Base-by-base conservation (phyloP, 2,329 filamentous ascomycete species). In the Xylariaceae sp. region DNA sequence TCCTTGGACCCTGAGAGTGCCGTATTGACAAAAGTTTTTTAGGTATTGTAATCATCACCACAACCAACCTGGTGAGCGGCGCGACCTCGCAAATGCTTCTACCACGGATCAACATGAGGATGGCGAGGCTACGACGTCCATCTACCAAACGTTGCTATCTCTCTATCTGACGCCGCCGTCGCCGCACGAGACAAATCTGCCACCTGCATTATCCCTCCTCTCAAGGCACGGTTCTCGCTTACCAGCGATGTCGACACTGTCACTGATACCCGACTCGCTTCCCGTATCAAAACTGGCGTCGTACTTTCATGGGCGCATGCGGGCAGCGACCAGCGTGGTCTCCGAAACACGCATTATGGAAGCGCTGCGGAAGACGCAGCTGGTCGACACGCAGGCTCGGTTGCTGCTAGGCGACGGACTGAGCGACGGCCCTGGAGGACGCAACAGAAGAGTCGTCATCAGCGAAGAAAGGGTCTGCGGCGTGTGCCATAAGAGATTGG, bases 41-140 rank as follows among this genome's bases (percentile, higher is more conserved):
- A 90, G 88, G 65, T 90, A 99, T 76, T 97, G 94, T 78, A 97
- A 97, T 74, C 87, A 86, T 62, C 83, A 92, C 59, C 88, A 96
- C 74, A 60, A 61, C 13, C 59, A 65, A 1, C 68, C 67, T 3
- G 58, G 52, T 49, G 67, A 68, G 44, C 65, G 59, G 30, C 61
- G 60, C 49, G 64, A 66, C 53, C 65, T 63, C 1, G 58, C 64
- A 23, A 61, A 58, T 9, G 51, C 69, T 64, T 64, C 76, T 62
- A 66, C 70, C 10, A 65, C 67, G 8, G 76, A 80, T 6, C 82
- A 83, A n/a, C 67, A 71, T 17, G 23, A 30, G 23, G 68, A 72
- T 11, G 61, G 65, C 58, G 79, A 87, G 57, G 75, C 80, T 18
- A 77, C 83, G 44, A 84, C 87, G 7, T 93, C 92, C 10, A 96